Conservation (phyloP, 352 stramenopile genomes). For the Phytophthora citrophthora region DNA sequence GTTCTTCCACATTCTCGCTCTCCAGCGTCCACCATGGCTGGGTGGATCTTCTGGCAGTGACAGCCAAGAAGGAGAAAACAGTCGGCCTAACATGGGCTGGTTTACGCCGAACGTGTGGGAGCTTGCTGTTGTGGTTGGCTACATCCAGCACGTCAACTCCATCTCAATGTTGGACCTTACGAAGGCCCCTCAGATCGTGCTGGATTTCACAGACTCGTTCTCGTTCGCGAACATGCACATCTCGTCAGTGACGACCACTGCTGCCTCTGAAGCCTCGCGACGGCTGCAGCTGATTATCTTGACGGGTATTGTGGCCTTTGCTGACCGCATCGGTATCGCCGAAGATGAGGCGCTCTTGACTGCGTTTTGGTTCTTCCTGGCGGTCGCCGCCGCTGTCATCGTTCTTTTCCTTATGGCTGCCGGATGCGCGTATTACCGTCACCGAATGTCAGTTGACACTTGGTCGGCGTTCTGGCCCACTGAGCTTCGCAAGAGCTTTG, state of each 20-base stretch:
- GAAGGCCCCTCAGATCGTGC: constrained; percentile 76
- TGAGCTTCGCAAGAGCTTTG: constrained; percentile 42
- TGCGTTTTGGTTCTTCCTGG: constrained; percentile 54
- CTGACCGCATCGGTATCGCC: constrained; percentile 66
- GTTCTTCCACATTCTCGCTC: constrained; percentile 63
- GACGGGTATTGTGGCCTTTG: constrained; percentile 73
- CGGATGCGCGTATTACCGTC: constrained; percentile 22
- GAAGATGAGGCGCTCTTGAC: constrained; percentile 54
- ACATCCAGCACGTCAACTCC: constrained; percentile 74
- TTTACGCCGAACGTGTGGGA: constrained; percentile 77
- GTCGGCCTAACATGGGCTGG: constrained; percentile 37
- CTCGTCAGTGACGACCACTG: constrained; percentile 42
- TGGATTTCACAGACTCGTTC: constrained; percentile 82
- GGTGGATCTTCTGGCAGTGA: constrained; percentile 22
- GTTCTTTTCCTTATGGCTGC: constrained; percentile 45
- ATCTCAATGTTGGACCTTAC: constrained; percentile 78
- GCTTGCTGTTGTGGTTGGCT: constrained; percentile 60
- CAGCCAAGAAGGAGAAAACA: constrained; percentile 22
- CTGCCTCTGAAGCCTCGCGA: constrained; percentile 35
- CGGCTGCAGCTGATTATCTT: constrained; percentile 60
- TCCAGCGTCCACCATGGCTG: constrained; percentile 52
- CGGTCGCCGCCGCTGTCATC: constrained; percentile 42
- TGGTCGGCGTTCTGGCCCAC: constrained; percentile 29
- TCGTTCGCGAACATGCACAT: constrained; percentile 72
- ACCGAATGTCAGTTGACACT: constrained; percentile 33